Base-by-base conservation (phyloP, 2,329 filamentous ascomycete genomes). In the Cladosporium sp. region DNA sequence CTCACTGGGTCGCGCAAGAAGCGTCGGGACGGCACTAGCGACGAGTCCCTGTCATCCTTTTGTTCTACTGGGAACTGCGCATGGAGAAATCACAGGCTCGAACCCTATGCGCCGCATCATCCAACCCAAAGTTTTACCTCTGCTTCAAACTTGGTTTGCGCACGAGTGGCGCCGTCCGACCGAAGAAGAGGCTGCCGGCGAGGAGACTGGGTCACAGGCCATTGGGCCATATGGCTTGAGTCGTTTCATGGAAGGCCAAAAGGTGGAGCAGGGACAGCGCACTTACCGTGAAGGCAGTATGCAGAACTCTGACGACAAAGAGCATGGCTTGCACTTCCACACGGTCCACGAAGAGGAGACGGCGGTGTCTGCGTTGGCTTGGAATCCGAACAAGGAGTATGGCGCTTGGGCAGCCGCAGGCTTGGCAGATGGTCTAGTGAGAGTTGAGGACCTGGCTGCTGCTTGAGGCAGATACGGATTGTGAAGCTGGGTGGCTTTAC, bases 61-160 rank as follows among this genome's bases (percentile, higher is more conserved):
- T 57, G 69, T 83, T 1, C 69, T 87, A 14, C 71, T 80, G 1
- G 84, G 81, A 0, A 79, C 77, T 20, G 75, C 78, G 0, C 77
- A 78, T 39, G 84, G 84, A 0, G 75, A 75, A 17, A 79, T 83
- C 0, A 67, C 77, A 7, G 75, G 75, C 1, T 78, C 75, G 2
- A 86, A 84, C 64, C 80, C 82, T 0, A 67, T 84, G 37, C 74
- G 76, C 9, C 77, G 80, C 43, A 68, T 84, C 2, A 62, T 82
- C 17, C 78, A 80, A 58, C 69, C 74, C 14, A 84, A 82, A 62
- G 75, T 76, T 9, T 72, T 75, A 8, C 76, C 79, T 11, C 83
- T 76, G 74, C 76, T 83, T 59, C 81, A 84, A 62, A 78, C 73
- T 6, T 84, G 83, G 80, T 85, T 85, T 63, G 69, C 73, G 22